Percentiles rank a stretch among this genome's conserved stretches.
Evolutionary conservation across 2,329 filamentous ascomycete genomes (phyloP).

Genomic region (Fusarium luffae): DNA sequence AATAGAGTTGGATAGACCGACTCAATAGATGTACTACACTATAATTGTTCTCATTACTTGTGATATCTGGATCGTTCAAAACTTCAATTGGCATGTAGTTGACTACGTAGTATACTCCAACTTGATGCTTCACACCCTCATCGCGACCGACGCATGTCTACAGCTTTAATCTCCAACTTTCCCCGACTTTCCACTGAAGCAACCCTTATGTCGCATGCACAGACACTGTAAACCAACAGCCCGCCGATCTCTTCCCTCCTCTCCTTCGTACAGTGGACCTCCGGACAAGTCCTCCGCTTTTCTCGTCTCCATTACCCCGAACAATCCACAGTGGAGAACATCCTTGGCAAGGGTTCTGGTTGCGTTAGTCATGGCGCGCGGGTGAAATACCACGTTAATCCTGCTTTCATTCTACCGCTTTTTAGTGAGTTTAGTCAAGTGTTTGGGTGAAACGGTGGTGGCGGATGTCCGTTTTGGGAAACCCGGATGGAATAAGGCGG

Average conservation of each 20-base stretch:
- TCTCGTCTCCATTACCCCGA: slow-evolving; percentile 1
- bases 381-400: neutral
- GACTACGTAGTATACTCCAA: neutral
- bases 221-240: neutral
- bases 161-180: neutral
- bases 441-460: neutral
- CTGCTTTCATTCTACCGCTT: neutral
- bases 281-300: neutral
- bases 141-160: no score
- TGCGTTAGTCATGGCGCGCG: neutral
- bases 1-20: slow-evolving; percentile 23
- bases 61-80: neutral
- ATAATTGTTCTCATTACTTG: neutral
- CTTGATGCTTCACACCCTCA: neutral
- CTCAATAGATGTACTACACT: slow-evolving; percentile 10
- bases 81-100: neutral
- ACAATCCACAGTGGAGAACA: neutral
- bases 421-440: neutral
- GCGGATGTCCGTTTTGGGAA: slow-evolving; percentile 1
- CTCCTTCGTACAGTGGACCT: neutral
- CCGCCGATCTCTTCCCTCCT: neutral
- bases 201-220: neutral
- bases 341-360: neutral
- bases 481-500: neutral
- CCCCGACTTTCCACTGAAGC: neutral